Base-by-base conservation (phyloP, 225 moss, liverwort and hornwort species). In the Bryum argenteum region DNA sequence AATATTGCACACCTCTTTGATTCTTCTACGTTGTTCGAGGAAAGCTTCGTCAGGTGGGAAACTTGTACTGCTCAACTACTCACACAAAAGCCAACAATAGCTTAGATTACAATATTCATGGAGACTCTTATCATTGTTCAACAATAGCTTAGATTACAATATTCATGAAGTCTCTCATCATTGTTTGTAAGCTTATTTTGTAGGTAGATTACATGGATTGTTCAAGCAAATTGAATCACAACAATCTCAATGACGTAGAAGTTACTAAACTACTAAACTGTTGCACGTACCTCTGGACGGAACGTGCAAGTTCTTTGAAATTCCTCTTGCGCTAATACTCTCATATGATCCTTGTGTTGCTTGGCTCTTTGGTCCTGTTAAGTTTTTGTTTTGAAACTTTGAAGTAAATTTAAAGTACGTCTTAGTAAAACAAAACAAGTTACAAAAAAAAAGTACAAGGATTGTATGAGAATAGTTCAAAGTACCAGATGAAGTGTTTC, bases 281-380 rank as follows among this genome's bases (percentile, higher is more conserved):
- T 20, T 51, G 67, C 70, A 76, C 74, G 40, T 69, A 96, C 96
- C 84, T 77, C 81, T 54, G 96, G 96, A 43, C 79, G 86, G 58
- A 96, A 96, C 37, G 96, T 89, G 78, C 85, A 91, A 24, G 74
- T 85, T 69, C 85, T 84, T 12, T 75, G 80, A 54, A 96, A 83
- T 67, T 87, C 83, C 71, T 87, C 78, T n/a, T 81, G 75, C n/a
- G 73, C 78, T 43, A 83, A 42, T 20, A 69, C 58, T 71, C 58
- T 78, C 57, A 80, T 61, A 47, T 71, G 67, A 62, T 81, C 76
- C 81, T 78, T 81, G 63, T 78, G 83, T 39, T 76, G 73, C 70
- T 83, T 83, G 58, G 83, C 76, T 65, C 50, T 67, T 69, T 83
- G 67, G 71, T 87, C 70, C 87, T 87, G 78, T 65, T 38, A 17